phyloP scores from a whole-genome alignment of 169 alveolate genomes.

The Eimeria necatrix region DNA sequence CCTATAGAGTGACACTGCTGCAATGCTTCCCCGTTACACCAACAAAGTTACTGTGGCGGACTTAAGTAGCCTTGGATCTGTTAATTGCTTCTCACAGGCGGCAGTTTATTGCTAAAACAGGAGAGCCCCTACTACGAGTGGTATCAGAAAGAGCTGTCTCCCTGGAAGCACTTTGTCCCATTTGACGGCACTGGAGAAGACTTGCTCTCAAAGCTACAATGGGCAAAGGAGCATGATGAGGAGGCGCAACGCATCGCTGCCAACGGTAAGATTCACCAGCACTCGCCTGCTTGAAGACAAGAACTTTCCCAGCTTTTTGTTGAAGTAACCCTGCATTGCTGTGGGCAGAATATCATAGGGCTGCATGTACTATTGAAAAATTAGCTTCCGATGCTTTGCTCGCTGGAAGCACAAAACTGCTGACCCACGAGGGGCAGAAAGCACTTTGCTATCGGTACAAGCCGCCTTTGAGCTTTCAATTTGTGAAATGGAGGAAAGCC shows the following conservation, averaged over 20 bases:
- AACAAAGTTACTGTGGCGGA: too few species aligned
- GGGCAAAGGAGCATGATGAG: constrained; percentile 76
- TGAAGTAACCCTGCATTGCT: background rate
- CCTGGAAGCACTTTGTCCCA: constrained; percentile 76
- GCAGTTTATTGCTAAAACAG: constrained; percentile 76
- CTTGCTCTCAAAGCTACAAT: constrained; percentile 72
- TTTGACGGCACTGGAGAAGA: constrained; percentile 69
- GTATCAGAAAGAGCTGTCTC: constrained; percentile 73
- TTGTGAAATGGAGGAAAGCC: background rate
- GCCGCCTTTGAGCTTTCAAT: background rate
- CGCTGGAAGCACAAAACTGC: background rate
- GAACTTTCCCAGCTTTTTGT: background rate
- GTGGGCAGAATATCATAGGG: background rate
- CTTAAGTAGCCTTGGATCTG: background rate
- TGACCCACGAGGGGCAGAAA: background rate
- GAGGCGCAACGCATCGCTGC: constrained; percentile 75
- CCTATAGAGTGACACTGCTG: background rate
- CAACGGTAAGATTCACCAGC: constrained; percentile 25
- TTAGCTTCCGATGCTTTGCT: background rate
- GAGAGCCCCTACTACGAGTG: constrained; percentile 80
- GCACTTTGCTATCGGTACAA: background rate
- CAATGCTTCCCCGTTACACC: too few species aligned
- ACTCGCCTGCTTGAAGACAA: background rate
- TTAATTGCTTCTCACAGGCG: constrained; percentile 46
- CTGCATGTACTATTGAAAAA: background rate